Evolutionary conservation across 352 stramenopile genomes (phyloP).

Genomic region (Pythium chondricola): DNA sequence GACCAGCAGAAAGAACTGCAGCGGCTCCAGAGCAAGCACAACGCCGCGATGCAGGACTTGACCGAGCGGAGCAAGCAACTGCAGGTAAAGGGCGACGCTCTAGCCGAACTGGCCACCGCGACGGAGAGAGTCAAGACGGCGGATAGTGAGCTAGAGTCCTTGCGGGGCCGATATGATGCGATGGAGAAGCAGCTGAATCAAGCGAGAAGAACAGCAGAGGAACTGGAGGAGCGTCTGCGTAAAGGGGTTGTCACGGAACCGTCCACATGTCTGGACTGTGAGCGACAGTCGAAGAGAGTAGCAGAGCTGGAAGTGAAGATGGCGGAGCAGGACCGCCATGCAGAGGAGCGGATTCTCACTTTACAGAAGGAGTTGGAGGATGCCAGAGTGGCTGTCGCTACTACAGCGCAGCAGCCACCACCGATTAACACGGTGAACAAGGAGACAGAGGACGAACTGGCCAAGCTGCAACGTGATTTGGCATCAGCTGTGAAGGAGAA

Average conservation of each 20-base stretch:
- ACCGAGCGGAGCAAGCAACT: constrained; percentile 33
- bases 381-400: not conserved
- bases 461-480: constrained; percentile 5
- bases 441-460: constrained; percentile 4
- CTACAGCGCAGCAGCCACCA: too few relatives aligned
- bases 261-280: constrained; percentile 7
- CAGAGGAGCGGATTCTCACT: too few relatives aligned
- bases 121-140: too few relatives aligned
- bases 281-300: not conserved
- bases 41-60: constrained; percentile 38
- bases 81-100: constrained; percentile 8
- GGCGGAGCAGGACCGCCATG: not conserved
- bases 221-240: not conserved
- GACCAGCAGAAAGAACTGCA: constrained; percentile 40
- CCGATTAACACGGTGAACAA: too few relatives aligned
- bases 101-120: not conserved
- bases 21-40: constrained; percentile 31
- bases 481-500: not conserved
- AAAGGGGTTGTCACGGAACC: not conserved
- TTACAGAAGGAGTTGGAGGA: too few relatives aligned
- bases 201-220: not conserved
- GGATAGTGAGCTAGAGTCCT: too few relatives aligned
- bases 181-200: constrained; percentile 6
- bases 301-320: constrained; percentile 1
- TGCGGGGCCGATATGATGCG: constrained; percentile 5